Percentiles rank a stretch among this genome's conserved stretches.
Conservation (phyloP, 2,329 filamentous ascomycete genomes). For the Xylaria sp. region DNA sequence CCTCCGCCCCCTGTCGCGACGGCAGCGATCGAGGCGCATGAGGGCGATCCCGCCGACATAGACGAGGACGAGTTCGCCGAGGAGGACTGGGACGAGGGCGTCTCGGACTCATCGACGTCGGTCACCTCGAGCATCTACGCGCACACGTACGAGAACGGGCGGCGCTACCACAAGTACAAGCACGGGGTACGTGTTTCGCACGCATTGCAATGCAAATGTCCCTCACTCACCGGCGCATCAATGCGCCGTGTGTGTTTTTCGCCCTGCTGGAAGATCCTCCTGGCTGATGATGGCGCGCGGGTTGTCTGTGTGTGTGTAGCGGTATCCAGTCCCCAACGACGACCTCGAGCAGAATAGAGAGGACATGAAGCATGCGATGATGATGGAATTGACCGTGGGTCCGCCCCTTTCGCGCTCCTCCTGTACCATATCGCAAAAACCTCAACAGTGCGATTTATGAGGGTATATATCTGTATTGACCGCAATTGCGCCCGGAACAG, state of each 20-base stretch:
- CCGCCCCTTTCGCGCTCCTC: too few relatives aligned
- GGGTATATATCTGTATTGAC: too few relatives aligned
- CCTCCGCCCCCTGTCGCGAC: background rate
- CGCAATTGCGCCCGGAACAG: too few relatives aligned
- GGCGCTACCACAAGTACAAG: constrained; percentile 22
- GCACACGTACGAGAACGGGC: constrained; percentile 39
- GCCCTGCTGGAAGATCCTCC: background rate
- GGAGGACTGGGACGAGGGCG: constrained; percentile 21
- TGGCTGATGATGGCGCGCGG: background rate
- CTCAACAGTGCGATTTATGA: too few relatives aligned
- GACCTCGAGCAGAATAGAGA: constrained; percentile 43
- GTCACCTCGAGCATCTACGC: constrained; percentile 37
- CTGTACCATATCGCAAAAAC: too few relatives aligned
- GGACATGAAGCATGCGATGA: constrained; percentile 43
- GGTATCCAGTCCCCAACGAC: constrained; percentile 41
- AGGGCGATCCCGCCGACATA: constrained; percentile 1
- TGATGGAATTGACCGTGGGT: constrained; percentile 37
- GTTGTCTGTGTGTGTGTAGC: background rate
- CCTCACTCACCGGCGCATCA: constrained; percentile 5
- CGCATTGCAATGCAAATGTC: too few relatives aligned
- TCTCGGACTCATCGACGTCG: constrained; percentile 2
- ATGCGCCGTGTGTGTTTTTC: background rate
- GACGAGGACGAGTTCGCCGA: constrained; percentile 25
- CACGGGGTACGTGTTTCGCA: constrained; percentile 7
- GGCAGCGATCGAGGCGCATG: constrained; percentile 11